Evolutionary conservation across 768 basidiomycete genomes (phyloP), one percentile per base, ranked within the genome.

Genomic region (Tephrocybe sp.): DNA sequence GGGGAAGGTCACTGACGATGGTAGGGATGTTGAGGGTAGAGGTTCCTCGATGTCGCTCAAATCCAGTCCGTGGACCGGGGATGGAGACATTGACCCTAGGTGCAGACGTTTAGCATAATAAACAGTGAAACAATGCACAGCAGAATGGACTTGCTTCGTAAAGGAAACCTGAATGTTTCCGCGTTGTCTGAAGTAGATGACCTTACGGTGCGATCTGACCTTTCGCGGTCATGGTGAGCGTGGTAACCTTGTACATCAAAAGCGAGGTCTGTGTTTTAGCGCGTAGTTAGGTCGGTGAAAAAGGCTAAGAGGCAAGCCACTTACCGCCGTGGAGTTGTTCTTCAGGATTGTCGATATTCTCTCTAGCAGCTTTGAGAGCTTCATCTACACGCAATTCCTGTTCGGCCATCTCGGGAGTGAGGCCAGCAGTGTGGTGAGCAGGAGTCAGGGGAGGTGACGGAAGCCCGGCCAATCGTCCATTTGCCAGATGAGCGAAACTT

Each of bases 161-260:
- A 17, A 38, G 60, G 55, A 45, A 56, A 49, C 13, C 20, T 44
- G 11, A 44, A 55, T 19, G 26, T 26, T 26, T 26, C 26, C 26
- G 26, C 26, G 7, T 20, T 48, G 20, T 45, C 51, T 43, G 51
- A 42, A 32, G 54, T 39, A 7, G 50, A 59, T 9, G 67, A 74
- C 33, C 66, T 72, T 16, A 75, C 58, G 2, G 74, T 77, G 32
- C 66, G 64, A 49, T 77, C 75, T 19, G 74, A 74, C 23, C 59
- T 54, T 61, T 75, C 73, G 23, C 65, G 68, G 13, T 60, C 59
- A 45, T 72, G 71, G 46, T 71, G 70, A 16, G 80, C 71, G 65
- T 91, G 87, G 65, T 96, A 96, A 0, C 92, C 93, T 46, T 84
- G 82, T 61, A 83, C 80, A 59, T 97, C 93, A 30, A 95, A 74